A percentile compares a stretch with the other conserved stretches of the same genome.
Conservation (phyloP, 2,329 filamentous ascomycete species). For the Lachnellula willkommii region DNA sequence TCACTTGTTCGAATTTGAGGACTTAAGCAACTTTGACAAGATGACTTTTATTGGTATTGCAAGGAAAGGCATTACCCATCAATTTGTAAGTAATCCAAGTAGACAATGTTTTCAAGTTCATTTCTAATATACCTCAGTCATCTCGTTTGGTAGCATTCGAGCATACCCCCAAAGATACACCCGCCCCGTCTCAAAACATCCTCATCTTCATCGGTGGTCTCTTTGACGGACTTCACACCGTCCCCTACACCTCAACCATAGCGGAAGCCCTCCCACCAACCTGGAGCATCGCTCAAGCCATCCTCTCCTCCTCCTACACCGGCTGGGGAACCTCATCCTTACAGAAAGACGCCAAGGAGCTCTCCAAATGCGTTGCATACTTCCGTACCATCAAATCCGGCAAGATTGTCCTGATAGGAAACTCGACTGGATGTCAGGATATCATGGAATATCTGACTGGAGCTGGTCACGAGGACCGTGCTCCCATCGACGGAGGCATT, state of each 20-base stretch:
- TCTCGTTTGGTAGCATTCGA: conserved; percentile 31
- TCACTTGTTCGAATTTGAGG: too few relatives aligned
- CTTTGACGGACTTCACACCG: conserved; percentile 46
- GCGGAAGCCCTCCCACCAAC: conserved; percentile 25
- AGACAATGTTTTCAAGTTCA: not conserved
- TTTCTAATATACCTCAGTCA: conserved; percentile 16
- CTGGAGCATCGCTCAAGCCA: conserved; percentile 44
- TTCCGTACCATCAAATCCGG: conserved; percentile 39
- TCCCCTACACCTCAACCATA: conserved; percentile 42
- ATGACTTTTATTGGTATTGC: conserved; percentile 9
- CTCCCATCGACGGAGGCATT: conserved; percentile 54
- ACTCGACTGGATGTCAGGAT: conserved; percentile 66
- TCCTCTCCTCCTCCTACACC: conserved; percentile 38
- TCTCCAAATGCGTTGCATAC: conserved; percentile 44
- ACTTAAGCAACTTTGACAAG: not conserved
- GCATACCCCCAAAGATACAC: conserved; percentile 20
- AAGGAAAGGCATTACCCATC: conserved; percentile 19
- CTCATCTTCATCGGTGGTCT: conserved; percentile 52
- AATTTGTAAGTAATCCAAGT: conserved; percentile 19
- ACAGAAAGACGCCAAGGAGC: conserved; percentile 42
- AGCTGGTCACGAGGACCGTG: conserved; percentile 31
- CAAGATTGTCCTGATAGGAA: conserved; percentile 63
- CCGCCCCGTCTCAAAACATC: conserved; percentile 35
- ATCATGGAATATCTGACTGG: conserved; percentile 55
- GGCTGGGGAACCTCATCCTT: conserved; percentile 42